phyloP scores from a whole-genome alignment of 257 asterid species.

The Voacanga thouarsii region DNA sequence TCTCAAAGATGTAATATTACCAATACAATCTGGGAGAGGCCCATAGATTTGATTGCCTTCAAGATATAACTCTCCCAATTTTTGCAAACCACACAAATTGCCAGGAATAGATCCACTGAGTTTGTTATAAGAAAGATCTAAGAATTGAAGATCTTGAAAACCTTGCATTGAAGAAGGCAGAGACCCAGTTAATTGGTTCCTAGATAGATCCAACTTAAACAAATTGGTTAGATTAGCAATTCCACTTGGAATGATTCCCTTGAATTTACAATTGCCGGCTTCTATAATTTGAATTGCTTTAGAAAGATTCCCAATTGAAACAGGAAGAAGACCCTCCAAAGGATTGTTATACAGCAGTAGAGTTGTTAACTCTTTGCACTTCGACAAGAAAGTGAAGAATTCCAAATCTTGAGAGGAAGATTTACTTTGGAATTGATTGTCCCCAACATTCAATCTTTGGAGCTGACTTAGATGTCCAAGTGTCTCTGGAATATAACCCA shows the following conservation, averaged over 20 bases:
- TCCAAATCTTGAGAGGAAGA: conserved; percentile 9
- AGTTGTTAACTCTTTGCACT: not conserved
- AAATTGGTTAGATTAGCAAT: conserved; percentile 2
- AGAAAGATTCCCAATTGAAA: not conserved
- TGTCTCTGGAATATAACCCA: too few species aligned
- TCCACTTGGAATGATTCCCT: not conserved
- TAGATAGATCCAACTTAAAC: not conserved
- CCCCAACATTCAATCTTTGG: not conserved
- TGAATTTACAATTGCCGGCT: not conserved
- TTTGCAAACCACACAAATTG: not conserved
- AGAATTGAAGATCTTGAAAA: not conserved
- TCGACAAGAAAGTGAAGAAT: conserved; percentile 11
- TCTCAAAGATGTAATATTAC: not conserved
- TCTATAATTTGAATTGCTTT: not conserved
- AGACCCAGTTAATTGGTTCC: not conserved
- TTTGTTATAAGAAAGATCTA: not conserved
- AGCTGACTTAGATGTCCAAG: too few species aligned
- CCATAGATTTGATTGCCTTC: not conserved
- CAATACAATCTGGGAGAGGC: not conserved
- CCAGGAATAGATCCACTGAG: not conserved
- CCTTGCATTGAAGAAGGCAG: not conserved
- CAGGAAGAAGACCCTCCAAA: not conserved
- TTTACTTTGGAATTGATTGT: conserved; percentile 3
- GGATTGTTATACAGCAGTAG: not conserved
- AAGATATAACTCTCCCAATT: conserved; percentile 1